These are phyloP conservation scores for Carallia pectinifolia DNA, from an alignment of 345 rosid species.

Conservation along the genomic window DNA sequence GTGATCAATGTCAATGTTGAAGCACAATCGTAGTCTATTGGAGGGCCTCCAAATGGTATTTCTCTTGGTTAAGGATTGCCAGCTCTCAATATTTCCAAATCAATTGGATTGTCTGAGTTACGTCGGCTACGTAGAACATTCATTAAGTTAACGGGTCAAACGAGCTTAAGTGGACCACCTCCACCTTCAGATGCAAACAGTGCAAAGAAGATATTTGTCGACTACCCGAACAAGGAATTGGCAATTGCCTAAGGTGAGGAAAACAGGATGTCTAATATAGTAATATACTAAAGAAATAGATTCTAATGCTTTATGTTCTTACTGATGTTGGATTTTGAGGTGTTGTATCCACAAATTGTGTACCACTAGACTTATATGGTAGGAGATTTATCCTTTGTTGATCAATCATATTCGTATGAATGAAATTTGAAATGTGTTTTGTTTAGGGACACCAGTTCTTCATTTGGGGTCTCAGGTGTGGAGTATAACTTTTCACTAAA, in stretches of 20 bases:
- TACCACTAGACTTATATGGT: not conserved
- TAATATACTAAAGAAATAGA: too few species aligned
- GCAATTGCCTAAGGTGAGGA: slow-evolving; percentile 31
- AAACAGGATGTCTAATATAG: not conserved
- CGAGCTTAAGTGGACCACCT: slow-evolving; percentile 82
- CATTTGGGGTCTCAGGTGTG: not conserved
- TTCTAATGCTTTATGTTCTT: too few species aligned
- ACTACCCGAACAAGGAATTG: slow-evolving; percentile 86
- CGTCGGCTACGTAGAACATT: slow-evolving; percentile 80
- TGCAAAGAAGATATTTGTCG: slow-evolving; percentile 87
- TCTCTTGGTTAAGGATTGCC: slow-evolving; percentile 62
- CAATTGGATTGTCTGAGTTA: slow-evolving; percentile 85
- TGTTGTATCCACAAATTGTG: not conserved
- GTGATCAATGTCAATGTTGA: slow-evolving; percentile 69
- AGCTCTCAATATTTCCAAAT: slow-evolving; percentile 49
- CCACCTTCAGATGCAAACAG: slow-evolving; percentile 85
- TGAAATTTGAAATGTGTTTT: not conserved
- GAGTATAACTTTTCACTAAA: too few species aligned
- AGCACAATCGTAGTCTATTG: slow-evolving; percentile 68
- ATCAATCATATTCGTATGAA: not conserved
- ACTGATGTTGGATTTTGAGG: not conserved
- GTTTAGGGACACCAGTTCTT: not conserved
- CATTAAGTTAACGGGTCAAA: slow-evolving; percentile 80
- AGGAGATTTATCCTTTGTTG: not conserved
- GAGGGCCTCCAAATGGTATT: slow-evolving; percentile 63